Evolutionary conservation across 169 alveolate genomes (phyloP).

Genomic region (Neospora caninum): DNA sequence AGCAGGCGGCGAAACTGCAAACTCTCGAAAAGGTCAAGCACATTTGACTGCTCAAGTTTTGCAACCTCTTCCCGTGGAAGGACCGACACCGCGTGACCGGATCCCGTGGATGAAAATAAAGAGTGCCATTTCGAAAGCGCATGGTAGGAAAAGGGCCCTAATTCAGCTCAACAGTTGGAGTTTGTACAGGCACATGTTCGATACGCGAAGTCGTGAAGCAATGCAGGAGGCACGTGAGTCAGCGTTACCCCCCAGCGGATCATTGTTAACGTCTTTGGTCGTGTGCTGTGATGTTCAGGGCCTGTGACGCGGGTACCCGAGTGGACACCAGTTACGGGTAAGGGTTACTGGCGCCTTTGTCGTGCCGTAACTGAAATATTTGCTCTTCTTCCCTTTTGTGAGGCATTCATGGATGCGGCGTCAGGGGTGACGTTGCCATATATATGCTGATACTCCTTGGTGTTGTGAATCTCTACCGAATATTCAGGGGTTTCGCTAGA

Average conservation of each 20-base stretch:
- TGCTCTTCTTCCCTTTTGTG: too few relatives aligned
- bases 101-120: background rate
- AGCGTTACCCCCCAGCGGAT: too few relatives aligned
- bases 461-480: too few relatives aligned
- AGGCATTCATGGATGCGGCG: too few relatives aligned
- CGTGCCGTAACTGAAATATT: too few relatives aligned
- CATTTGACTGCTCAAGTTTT: background rate
- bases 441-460: too few relatives aligned
- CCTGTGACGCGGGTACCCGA: background rate
- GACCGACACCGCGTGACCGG: background rate
- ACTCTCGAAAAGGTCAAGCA: background rate
- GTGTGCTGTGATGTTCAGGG: background rate
- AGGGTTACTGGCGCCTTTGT: background rate
- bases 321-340: background rate
- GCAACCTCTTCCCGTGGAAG: background rate
- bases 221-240: too few relatives aligned
- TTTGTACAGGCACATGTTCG: too few relatives aligned
- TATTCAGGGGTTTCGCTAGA: too few relatives aligned
- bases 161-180: too few relatives aligned
- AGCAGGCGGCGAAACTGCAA: background rate
- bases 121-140: background rate
- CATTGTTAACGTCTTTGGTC: background rate
- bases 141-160: background rate
- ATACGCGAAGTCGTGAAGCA: too few relatives aligned
- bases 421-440: too few relatives aligned